Percentiles rank a stretch among this genome's conserved stretches.
phyloP scores from a whole-genome alignment of 2,329 filamentous ascomycete species.

The Chaetomiaceae sp. region DNA sequence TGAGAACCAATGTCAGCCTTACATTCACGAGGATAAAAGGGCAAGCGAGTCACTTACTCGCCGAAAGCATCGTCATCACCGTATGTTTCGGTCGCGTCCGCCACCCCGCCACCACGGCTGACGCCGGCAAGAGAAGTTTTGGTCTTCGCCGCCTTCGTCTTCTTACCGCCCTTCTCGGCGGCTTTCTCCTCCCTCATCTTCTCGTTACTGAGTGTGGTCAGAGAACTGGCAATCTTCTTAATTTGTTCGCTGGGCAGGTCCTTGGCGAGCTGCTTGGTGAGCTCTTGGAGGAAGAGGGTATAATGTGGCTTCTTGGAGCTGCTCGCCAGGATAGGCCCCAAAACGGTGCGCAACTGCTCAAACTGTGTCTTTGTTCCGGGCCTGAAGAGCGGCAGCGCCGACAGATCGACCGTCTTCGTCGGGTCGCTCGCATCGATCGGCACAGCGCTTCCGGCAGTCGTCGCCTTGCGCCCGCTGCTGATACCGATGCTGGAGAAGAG shows the following conservation, averaged over 20 bases:
- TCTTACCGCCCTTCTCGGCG: conserved; percentile 90
- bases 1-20: conserved; percentile 30
- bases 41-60: conserved; percentile 47
- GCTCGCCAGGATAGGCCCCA: conserved; percentile 70
- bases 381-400: conserved; percentile 77
- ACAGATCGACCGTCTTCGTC: conserved; percentile 74
- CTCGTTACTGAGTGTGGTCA: conserved; percentile 93
- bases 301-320: conserved; percentile 90
- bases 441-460: conserved; percentile 61
- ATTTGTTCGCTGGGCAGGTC: conserved; percentile 89
- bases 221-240: conserved; percentile 84
- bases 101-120: conserved; percentile 48
- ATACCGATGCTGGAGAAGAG: conserved; percentile 78
- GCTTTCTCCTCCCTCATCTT: conserved; percentile 99
- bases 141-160: conserved; percentile 92
- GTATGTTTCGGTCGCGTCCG: conserved; percentile 70
- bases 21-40: background rate
- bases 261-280: conserved; percentile 79
- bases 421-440: conserved; percentile 70
- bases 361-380: conserved; percentile 86
- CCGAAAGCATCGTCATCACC: conserved; percentile 75
- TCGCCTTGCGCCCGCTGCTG: conserved; percentile 66
- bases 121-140: conserved; percentile 75
- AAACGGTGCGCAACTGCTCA: conserved; percentile 67
- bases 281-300: conserved; percentile 83